Base-by-base conservation (phyloP, 306 rosid genomes). In the Oxytropis ochrocephala region DNA sequence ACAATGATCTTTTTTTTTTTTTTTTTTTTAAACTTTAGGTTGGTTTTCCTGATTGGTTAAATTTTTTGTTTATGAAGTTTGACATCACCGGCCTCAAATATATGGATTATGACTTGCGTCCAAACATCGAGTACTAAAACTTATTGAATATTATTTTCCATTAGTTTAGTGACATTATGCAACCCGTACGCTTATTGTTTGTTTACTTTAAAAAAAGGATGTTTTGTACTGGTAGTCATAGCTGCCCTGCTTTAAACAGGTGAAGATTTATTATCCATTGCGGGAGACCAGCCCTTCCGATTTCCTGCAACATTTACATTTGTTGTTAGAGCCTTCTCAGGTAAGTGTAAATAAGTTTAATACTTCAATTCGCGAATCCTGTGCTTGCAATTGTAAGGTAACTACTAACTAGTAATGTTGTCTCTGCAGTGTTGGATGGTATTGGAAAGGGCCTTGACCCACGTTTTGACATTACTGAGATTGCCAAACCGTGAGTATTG, bases 391-490 rank as follows among this genome's bases (percentile, higher is more conserved):
- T 44, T 66, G 32, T 27, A 65, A 70, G 52, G 38, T 48, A 43
- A 63, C 16, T 39, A 49, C 19, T 41, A 64, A 55, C 16, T 39
- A 49, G 27, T 41, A 64, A 55, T n/a, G 18, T 67, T 53, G 21
- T 63, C 30, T 77, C 65, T 76, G 78, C 82, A 94, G 99, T 94
- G 36, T 82, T 94, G 78, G 99, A 94, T 81, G 99, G 99, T 82
- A 94, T 94, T 71, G 99, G 99, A 41, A 94, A 94, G 79, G 99
- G 99, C 70, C 99, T 94, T 51, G 97, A 91, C 78, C 97, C 99
- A 14, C 90, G 95, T 67, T 94, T 94, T 85, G 97, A 94, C 73
- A 94, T 94, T 58, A 94, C 99, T 70, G 99, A 94, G 86, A 94
- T 94, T 64, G 99, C 99, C 78, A 94, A 83, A 77, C 99, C 99